phyloP scores from a whole-genome alignment of 768 basidiomycete genomes.

The Hemileccinum rubropunctum region DNA sequence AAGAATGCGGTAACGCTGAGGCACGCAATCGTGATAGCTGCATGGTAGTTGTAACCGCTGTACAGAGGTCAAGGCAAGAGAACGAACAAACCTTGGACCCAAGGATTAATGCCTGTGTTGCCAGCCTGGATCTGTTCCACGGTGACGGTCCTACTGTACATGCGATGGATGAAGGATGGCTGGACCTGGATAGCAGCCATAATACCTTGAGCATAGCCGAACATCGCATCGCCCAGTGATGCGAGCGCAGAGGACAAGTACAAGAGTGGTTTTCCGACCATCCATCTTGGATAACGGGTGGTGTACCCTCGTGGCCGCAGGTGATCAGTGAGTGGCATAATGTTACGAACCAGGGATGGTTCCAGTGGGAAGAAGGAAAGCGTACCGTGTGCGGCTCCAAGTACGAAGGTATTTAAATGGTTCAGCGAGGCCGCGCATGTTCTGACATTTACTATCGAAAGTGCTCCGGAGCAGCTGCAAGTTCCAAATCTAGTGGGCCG shows the following conservation, averaged over 20 bases:
- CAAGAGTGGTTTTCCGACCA: conserved; percentile 49
- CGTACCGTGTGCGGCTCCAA: background rate
- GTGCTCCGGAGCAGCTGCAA: too few relatives aligned
- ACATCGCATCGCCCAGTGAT: conserved; percentile 55
- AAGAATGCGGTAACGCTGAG: conserved; percentile 50
- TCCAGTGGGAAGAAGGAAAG: background rate
- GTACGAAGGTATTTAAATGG: conserved; percentile 22
- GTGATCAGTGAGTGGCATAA: conserved; percentile 25
- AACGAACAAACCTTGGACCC: conserved; percentile 40
- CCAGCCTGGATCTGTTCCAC: conserved; percentile 42
- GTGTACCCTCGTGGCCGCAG: conserved; percentile 40
- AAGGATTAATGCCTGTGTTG: conserved; percentile 42
- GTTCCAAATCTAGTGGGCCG: too few relatives aligned
- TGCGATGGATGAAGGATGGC: conserved; percentile 47
- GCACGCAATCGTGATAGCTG: conserved; percentile 49
- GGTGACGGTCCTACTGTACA: conserved; percentile 47
- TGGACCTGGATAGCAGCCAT: conserved; percentile 52
- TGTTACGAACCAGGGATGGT: conserved; percentile 9
- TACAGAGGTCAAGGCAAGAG: background rate
- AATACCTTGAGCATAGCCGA: conserved; percentile 53
- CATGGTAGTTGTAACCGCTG: background rate
- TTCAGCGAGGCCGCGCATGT: background rate
- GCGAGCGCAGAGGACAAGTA: conserved; percentile 51
- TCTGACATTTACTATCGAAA: conserved; percentile 9
- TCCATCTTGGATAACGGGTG: conserved; percentile 50